Evolutionary conservation across 1,139 yeast species (phyloP), one percentile per base, ranked within the genome.

Genomic region (Blastobotrys buckinghamii): DNA sequence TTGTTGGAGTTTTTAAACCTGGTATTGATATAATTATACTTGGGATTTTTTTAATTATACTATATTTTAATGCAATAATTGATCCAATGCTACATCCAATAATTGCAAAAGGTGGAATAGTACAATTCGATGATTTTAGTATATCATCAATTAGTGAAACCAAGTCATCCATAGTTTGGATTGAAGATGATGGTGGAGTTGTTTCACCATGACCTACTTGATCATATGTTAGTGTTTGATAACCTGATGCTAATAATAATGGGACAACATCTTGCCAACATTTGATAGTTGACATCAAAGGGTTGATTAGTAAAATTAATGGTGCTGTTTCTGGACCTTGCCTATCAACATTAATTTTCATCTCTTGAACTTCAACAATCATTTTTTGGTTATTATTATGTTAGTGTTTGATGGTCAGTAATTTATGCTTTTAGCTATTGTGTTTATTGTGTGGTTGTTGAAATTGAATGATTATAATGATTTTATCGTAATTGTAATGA

Each of bases 171-270:
- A 39, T 39, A 7, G 6, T 22, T 12, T 19, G n/a, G 16, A 16
- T 20, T 6, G 4, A 6, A 7, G 8, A 26, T 24, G 26, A 30
- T 10, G 19, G 13, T 2, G 24, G 7, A 13, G 9, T 32, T n/a
- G 33, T 39, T 12, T 22, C 43, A n/a, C 43, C 43, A 19, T 40
- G 43, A 16, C 43, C 43, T 5, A 40, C 19, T 40, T 40, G 43
- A 30, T 40, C 43, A 26, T 40, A 40, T 8, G 26, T 20, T n/a
- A 40, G 7, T 19, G 33, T n/a, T 40, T 30, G 43, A 26, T 40
- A 40, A 2, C 36, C 36, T 2, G 9, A 7, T 17, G 19, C 4
- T 2, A 29, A 4, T 13, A 40, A 16, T 29, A 10, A 6, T 9
- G 36, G 36, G 2, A 19, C 4, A n/a, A 40, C 36, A 20, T 24